Evolutionary conservation across 257 asterid genomes (phyloP), one percentile per base, ranked within the genome.

Genomic region (Mentha longifolia): DNA sequence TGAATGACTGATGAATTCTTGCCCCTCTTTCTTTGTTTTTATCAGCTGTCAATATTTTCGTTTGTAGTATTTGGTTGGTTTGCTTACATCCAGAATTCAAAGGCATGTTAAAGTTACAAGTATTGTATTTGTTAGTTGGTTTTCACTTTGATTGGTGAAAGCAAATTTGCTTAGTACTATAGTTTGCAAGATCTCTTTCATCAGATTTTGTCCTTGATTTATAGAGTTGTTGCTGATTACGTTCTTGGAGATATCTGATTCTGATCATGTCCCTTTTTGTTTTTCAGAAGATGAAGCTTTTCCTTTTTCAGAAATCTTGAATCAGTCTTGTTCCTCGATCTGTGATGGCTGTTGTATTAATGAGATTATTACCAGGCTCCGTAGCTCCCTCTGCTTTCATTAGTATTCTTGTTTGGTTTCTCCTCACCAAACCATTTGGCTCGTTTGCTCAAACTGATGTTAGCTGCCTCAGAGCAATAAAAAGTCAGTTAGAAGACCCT

Each of bases 401-500:
- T 54, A 68, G 41, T 73, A 68, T 78, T 57, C 65, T 84, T 42
- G 6, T 80, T 58, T 81, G 78, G 82, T 71, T 81, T 31, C 79
- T 85, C 65, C 65, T 76, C 62, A 63, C 66, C 19, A 20, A 45
- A 60, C 76, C 62, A 20, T 65, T 83, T 65, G 73, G 84, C 69
- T 62, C 55, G 41, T 79, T 81, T 46, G 58, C 77, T 52, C 88
- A 84, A 72, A 70, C 68, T 5, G 97, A 91, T 19, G 60, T 92
- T 5, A 81, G 82, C 41, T 92, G 98, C 78, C 89, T 92, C 57
- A 82, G 19, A 71, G 59, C 88, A 15, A 69, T 91, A 59, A 60
- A 42, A 74, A 7, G 0, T 0, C 75, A 92, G 22, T 74, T 92
- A 50, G 63, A 76, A 57, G 97, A 92, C 78, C 98, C 95, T 3